Evolutionary conservation across 805 yeast genomes (phyloP), one percentile per base, ranked within the genome.

Genomic region (Sugiyamaella lignohabitans): DNA sequence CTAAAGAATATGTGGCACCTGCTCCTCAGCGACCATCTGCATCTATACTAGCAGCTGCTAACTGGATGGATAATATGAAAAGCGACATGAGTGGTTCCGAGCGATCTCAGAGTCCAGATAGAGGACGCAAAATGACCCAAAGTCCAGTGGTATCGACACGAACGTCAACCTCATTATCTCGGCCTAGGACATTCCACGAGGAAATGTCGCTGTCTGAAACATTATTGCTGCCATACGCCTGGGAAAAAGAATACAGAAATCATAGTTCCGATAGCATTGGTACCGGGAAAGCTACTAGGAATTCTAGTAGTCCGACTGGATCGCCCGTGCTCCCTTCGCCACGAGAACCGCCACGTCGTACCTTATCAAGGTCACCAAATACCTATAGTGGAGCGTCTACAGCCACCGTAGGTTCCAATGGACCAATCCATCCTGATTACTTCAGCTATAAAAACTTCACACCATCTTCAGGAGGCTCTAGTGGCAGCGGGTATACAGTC

Each of bases 21-120:
- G 20, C 38, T 10, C 38, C 38, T n/a, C 10, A 16, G 6, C 5
- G 38, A 11, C 38, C 17, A 35, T 35, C 38, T 10, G 32, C 32
- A 8, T 8, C 11, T 8, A 27, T 27, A 27, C 14, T 27, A 27
- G 32, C 32, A 27, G 14, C 32, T 27, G 14, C 32, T 27, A 27
- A 27, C 14, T 27, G 32, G 32, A 27, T 27, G 14, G 32, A 27
- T 8, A 27, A 27, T 27, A 27, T 27, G 11, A 8, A 8, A 8
- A 14, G 14, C 14, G 14, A 27, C 14, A 40, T 16, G 37, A 38
- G 14, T 6, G 17, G 6, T n/a, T 29, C 4, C 3, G 27, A 11
- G 14, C 27, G 45, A 10, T 42, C 45, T 5, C 14, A 16, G n/a
- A 42, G 45, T 34, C 45, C 45, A 4, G 45, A 42, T n/a, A 17